Evolutionary conservation across 164 flowering plant species (phyloP).

Genomic region (Umbellularia californica): DNA sequence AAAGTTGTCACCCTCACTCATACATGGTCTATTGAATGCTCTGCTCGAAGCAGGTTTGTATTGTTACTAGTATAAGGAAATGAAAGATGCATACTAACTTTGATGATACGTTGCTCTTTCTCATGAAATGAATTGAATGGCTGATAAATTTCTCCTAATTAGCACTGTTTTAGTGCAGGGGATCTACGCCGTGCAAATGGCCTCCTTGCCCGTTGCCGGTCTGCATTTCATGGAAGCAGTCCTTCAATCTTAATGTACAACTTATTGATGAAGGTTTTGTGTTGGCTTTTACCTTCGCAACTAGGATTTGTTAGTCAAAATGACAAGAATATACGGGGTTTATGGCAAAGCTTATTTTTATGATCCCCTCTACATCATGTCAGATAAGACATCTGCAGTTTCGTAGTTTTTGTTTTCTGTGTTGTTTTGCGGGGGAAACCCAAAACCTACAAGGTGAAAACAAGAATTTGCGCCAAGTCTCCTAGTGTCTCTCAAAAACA

Average conservation of each 20-base stretch:
- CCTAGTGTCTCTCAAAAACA: neutral
- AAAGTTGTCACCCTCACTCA: conserved; percentile 47
- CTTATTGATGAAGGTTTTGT: conserved; percentile 64
- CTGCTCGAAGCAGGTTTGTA: conserved; percentile 60
- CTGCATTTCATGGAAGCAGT: conserved; percentile 41
- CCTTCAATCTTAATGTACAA: conserved; percentile 51
- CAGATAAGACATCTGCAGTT: neutral
- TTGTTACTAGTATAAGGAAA: neutral
- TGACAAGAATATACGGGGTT: neutral
- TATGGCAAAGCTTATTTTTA: neutral
- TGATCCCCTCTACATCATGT: neutral
- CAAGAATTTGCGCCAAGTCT: neutral
- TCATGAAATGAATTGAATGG: neutral
- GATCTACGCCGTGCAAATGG: conserved; percentile 79
- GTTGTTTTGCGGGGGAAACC: neutral
- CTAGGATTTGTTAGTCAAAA: neutral
- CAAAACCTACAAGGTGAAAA: too few species aligned
- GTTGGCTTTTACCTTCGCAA: conserved; percentile 10
- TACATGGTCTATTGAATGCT: conserved; percentile 59
- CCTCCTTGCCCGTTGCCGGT: conserved; percentile 66
- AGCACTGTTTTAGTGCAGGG: conserved; percentile 57
- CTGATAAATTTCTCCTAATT: conserved; percentile 4
- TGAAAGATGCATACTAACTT: neutral
- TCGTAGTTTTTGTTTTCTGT: neutral
- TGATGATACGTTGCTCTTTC: neutral